Evolutionary conservation across 176 grass and related monocot species (phyloP).

Genomic region (Eleusine indica): DNA sequence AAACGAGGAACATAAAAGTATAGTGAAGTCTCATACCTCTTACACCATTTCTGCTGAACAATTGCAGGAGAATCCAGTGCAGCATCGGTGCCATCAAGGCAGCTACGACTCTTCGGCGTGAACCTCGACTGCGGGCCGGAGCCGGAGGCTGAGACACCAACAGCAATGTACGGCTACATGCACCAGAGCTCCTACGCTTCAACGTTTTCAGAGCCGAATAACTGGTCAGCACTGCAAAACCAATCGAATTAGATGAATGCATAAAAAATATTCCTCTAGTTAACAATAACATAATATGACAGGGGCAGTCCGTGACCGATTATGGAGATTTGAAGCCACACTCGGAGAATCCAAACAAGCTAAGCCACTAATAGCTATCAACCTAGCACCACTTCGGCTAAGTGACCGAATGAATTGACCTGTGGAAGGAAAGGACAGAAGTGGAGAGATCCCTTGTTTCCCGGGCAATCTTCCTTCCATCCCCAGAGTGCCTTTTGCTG

Average conservation of each 20-base stretch:
- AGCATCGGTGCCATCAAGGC: conserved; percentile 46
- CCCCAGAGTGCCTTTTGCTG: conserved; percentile 22
- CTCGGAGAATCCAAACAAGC: conserved; percentile 41
- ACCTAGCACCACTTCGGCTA: conserved; percentile 48
- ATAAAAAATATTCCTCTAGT: conserved; percentile 37
- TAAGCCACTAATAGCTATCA: conserved; percentile 39
- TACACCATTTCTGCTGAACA: conserved; percentile 31
- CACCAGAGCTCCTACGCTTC: conserved; percentile 48
- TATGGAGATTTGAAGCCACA: conserved; percentile 44
- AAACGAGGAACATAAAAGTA: conserved; percentile 12
- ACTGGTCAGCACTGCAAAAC: conserved; percentile 58
- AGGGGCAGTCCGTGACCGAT: conserved; percentile 49
- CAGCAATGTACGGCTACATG: conserved; percentile 45
- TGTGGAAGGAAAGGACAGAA: conserved; percentile 38
- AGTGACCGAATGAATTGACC: conserved; percentile 59
- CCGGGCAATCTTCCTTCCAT: conserved; percentile 58
- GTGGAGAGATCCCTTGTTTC: conserved; percentile 54
- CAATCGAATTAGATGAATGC: conserved; percentile 30
- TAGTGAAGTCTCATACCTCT: conserved; percentile 18
- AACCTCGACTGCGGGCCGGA: conserved; percentile 78
- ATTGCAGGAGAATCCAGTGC: conserved; percentile 46
- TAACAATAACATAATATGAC: neutral
- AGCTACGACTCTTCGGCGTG: conserved; percentile 83
- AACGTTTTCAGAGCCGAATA: conserved; percentile 45
- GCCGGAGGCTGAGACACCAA: conserved; percentile 41